phyloP scores from a whole-genome alignment of 2,329 filamentous ascomycete genomes.

The Fusarium denticulatum region DNA sequence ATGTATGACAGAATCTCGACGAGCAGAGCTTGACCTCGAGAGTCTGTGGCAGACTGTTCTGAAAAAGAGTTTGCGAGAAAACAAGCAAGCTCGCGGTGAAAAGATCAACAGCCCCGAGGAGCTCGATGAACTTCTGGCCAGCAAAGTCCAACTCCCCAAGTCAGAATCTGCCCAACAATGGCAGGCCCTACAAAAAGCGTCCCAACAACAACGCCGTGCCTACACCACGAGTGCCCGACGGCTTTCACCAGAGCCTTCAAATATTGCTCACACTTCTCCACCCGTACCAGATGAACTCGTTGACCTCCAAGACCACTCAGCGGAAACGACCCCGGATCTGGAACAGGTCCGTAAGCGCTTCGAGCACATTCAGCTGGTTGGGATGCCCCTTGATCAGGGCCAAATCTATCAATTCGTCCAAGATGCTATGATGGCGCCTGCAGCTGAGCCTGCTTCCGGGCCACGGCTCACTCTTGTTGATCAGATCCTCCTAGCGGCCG shows the following conservation, averaged over 20 bases:
- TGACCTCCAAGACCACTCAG: neutral
- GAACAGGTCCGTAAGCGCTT: constrained; percentile 45
- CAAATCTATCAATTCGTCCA: constrained; percentile 52
- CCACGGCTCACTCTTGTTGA: constrained; percentile 53
- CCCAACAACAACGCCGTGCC: constrained; percentile 47
- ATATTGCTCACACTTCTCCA: too few relatives aligned
- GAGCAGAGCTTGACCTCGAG: constrained; percentile 64
- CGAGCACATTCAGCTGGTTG: constrained; percentile 52
- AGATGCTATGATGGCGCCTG: constrained; percentile 48
- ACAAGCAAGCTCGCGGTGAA: constrained; percentile 46
- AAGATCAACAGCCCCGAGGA: constrained; percentile 34
- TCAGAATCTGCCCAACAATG: constrained; percentile 47
- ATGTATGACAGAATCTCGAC: constrained; percentile 64
- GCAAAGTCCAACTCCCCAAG: constrained; percentile 48
- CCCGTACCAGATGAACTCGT: neutral
- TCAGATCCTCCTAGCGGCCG: constrained; percentile 56
- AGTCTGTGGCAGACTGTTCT: constrained; percentile 59
- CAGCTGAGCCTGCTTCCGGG: constrained; percentile 34
- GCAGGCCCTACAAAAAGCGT: constrained; percentile 49
- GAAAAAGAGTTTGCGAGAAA: constrained; percentile 47
- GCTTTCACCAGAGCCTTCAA: constrained; percentile 12
- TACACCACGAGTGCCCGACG: constrained; percentile 49
- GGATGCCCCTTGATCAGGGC: constrained; percentile 48
- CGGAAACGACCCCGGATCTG: constrained; percentile 19
- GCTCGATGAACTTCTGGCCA: constrained; percentile 45